Percentiles rank a stretch among this genome's conserved stretches.
Evolutionary conservation across 345 rosid species (phyloP).

Genomic region (Populus simonii): DNA sequence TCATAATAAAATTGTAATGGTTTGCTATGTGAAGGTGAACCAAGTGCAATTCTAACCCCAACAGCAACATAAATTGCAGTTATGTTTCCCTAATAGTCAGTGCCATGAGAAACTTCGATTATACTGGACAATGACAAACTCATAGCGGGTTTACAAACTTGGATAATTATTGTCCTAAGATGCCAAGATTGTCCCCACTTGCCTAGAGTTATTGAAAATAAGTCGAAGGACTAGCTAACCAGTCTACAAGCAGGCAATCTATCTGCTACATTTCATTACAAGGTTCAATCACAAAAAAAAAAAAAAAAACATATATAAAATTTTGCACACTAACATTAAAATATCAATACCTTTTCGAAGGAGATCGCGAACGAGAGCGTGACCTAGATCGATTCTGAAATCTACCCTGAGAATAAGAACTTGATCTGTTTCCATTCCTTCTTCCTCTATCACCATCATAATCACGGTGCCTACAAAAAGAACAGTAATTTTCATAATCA

Average conservation of each 20-base stretch:
- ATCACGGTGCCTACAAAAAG: conserved; percentile 16
- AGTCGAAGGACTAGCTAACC: not conserved
- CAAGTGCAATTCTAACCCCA: not conserved
- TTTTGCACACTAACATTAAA: not conserved
- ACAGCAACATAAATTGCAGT: not conserved
- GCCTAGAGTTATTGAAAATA: not conserved
- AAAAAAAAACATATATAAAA: not conserved
- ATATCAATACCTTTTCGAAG: conserved; percentile 23
- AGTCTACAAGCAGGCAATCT: not conserved
- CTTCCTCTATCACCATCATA: conserved; percentile 21
- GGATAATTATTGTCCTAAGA: no score
- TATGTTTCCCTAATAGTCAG: not conserved
- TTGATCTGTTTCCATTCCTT: conserved; percentile 19
- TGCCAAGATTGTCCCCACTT: not conserved
- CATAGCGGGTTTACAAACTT: not conserved
- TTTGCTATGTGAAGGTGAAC: not conserved
- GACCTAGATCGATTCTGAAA: conserved; percentile 24
- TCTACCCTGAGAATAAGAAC: conserved; percentile 16
- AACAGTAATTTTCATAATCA: not conserved
- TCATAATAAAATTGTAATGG: not conserved
- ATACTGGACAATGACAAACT: not conserved
- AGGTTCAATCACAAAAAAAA: not conserved
- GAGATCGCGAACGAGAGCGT: conserved; percentile 26
- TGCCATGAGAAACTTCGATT: not conserved
- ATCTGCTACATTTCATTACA: not conserved